Base-by-base conservation (phyloP, 2,329 filamentous ascomycete species). In the Pseudogymnoascus verrucosus region DNA sequence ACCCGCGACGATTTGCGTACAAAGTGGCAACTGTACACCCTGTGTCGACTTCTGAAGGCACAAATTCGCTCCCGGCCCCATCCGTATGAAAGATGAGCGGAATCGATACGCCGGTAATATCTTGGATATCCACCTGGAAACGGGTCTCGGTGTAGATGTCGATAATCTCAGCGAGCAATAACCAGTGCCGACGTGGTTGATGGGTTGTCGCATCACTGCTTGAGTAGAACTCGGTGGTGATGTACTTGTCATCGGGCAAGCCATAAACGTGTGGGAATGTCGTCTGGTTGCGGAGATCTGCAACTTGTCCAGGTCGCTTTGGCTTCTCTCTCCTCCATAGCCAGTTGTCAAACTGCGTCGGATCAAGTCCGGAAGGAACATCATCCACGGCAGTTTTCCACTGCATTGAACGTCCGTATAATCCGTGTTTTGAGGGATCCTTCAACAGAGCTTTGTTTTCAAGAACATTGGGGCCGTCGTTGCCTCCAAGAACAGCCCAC, bases 21-120 rank as follows among this genome's bases (percentile, higher is more conserved):
- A 70, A 63, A 31, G 69, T 65, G 37, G 65, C 68, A 40, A 69
- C 44, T 3, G 66, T 70, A 37, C 68, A 63, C 42, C 66, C 65
- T 21, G 54, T 64, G 44, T 64, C 57, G 42, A 70, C 37, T 12
- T 61, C n/a, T 26, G 61, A 26, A 63, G 64, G 66, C 61, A 26
- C 60, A 11, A 73, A 60, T 67, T 74, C 72, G 51, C 63, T 10
- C 28, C 28, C 64, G 14, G 71, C 71, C 63, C 66, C 44, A 64
- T 70, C 40, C 7, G 71, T 74, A 64, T 72, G 60, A 61, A 74
- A 74, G 65, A 63, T 63, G 8, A 75, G 64, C 23, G 68, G 70
- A 64, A 73, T 62, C 26, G 28, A 69, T 42, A 10, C 64, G 44
- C 62, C 69, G 14, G 69, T 64, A 60, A 71, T 61, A 69, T 74